Evolutionary conservation across 805 yeast genomes (phyloP), one percentile per base, ranked within the genome.

Genomic region (Ogataea ganodermae): DNA sequence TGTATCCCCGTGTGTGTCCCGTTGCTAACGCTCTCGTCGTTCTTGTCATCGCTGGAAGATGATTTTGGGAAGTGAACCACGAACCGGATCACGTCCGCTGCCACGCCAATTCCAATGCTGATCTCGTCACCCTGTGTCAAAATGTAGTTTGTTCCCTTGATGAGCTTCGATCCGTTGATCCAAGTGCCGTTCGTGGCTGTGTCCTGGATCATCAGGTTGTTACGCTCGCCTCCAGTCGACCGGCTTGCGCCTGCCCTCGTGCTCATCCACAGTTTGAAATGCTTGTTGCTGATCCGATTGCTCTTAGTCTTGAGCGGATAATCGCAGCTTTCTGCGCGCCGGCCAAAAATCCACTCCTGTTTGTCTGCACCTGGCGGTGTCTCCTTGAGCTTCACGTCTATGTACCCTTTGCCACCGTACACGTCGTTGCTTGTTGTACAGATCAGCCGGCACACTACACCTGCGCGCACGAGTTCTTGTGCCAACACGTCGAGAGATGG

Each of bases 71-170:
- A 75, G 42, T 79, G 72, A 28, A 75, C 77, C 36, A 80, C 75
- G 53, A 78, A 79, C 41, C 75, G 68, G 9, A 77, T 67, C 26
- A 78, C 79, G 56, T 94, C 98, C 21, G 74, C 72, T 1, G 85
- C 76, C 1, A 91, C 86, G 4, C 98, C 98, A 14, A 83, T 73
- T 0, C 98, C 99, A 0, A 94, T 87, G 1, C 91, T 79, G 31
- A 94, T 85, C 61, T 89, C 96, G 67, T 94, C 99, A 4, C 98
- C 98, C 62, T 89, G 96, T 36, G 84, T 82, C 31, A 94, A 67
- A 46, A 92, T 80, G 63, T 88, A 89, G 59, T 89, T 88, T 41
- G 85, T 80, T 17, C 86, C 86, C 60, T 84, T 86, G 20, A 83
- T 88, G 16, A 92, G 66, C 43, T 89, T 74, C 31, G 75, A 75